Evolutionary conservation across 2,329 filamentous ascomycete genomes (phyloP).

Genomic region (Sporothrix phasma): DNA sequence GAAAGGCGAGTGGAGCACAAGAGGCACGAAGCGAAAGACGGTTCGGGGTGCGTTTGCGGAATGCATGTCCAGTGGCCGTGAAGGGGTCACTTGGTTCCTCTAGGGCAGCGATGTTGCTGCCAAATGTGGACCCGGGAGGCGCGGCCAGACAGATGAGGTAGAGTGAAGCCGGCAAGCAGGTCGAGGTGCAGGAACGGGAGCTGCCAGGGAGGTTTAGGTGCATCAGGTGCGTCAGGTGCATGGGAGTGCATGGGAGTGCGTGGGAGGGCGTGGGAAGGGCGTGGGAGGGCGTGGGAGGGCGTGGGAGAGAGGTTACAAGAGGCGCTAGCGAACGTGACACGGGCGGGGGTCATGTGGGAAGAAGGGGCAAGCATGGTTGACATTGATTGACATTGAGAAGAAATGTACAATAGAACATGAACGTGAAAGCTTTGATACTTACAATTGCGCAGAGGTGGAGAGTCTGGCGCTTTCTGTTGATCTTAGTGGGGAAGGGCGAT

Average conservation of each 20-base stretch:
- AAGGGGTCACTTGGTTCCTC: not conserved
- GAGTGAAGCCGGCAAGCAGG: not conserved
- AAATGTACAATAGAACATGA: not conserved
- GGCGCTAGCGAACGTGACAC: slow-evolving; percentile 3
- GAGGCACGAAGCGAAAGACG: not conserved
- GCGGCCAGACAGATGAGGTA: not conserved
- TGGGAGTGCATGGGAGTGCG: not conserved
- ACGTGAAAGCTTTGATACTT: not conserved
- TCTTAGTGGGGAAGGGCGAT: not conserved
- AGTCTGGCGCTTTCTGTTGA: not conserved
- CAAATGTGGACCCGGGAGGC: not conserved
- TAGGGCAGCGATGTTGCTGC: not conserved
- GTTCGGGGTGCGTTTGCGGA: not conserved
- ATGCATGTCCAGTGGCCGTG: not conserved
- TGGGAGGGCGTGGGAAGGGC: too few relatives aligned
- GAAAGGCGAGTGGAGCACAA: not conserved
- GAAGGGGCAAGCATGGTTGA: too few relatives aligned
- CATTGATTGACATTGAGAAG: not conserved
- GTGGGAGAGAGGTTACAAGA: not conserved
- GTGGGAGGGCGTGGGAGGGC: not conserved
- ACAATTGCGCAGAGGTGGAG: slow-evolving; percentile 1
- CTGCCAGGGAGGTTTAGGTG: not conserved
- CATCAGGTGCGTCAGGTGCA: slow-evolving; percentile 6
- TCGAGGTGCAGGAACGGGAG: not conserved
- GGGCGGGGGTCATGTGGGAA: not conserved